These are phyloP conservation scores for Zelopaecilomyces penicillatus DNA, from an alignment of 2,329 filamentous ascomycete genomes.

Conservation along the genomic window DNA sequence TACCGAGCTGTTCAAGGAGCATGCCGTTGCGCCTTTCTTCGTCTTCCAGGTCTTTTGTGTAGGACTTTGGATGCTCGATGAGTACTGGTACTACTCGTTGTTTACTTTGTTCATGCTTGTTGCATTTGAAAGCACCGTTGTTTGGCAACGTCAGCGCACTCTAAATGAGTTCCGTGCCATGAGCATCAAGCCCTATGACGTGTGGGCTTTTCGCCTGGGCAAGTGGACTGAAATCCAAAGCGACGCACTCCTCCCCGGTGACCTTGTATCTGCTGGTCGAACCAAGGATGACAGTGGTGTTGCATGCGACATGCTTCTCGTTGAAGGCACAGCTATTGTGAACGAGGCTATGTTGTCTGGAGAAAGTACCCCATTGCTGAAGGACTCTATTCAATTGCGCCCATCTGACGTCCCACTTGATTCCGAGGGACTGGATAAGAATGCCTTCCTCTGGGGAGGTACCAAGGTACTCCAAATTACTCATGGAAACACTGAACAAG, in stretches of 20 bases:
- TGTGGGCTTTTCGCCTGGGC: constrained; percentile 80
- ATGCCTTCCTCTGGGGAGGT: constrained; percentile 90
- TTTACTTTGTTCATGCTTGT: constrained; percentile 99
- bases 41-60: constrained; percentile 99
- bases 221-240: constrained; percentile 86
- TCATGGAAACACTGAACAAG: constrained; percentile 72
- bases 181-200: constrained; percentile 97
- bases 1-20: constrained; percentile 92
- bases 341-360: constrained; percentile 99
- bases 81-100: constrained; percentile 99
- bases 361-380: constrained; percentile 92
- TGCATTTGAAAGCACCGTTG: constrained; percentile 93
- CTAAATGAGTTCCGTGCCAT: constrained; percentile 95
- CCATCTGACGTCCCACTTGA: constrained; percentile 75
- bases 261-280: constrained; percentile 82
- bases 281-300: constrained; percentile 97
- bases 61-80: constrained; percentile 95
- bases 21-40: constrained; percentile 97
- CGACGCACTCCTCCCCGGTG: constrained; percentile 86
- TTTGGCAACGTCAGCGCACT: constrained; percentile 96
- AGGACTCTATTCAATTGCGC: constrained; percentile 89
- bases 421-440: constrained; percentile 89
- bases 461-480: constrained; percentile 96
- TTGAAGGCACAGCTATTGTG: constrained; percentile 93
- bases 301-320: constrained; percentile 90